A percentile compares a stretch with the other conserved stretches of the same genome.
Evolutionary conservation across 805 yeast genomes (phyloP).

Genomic region (Metschnikowia chrysomelidarum): DNA sequence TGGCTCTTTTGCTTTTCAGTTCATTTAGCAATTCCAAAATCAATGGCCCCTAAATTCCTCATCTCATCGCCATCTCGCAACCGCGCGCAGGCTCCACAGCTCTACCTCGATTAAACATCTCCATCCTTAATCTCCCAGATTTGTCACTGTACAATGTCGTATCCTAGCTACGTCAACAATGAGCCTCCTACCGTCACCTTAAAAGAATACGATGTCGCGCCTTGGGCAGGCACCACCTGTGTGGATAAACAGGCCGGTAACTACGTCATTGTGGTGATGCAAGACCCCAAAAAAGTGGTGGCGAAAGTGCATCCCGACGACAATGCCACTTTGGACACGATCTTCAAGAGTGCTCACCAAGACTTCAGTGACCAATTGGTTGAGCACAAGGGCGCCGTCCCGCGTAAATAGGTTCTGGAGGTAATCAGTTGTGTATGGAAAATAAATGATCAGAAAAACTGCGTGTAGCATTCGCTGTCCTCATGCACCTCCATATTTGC

Average conservation of each 20-base stretch:
- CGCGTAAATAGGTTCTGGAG: slow-evolving; percentile 9
- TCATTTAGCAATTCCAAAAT: neutral
- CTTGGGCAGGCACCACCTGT: slow-evolving; percentile 52
- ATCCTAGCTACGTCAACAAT: slow-evolving; percentile 45
- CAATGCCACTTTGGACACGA: slow-evolving; percentile 37
- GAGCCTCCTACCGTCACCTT: slow-evolving; percentile 48
- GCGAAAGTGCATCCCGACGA: slow-evolving; percentile 42
- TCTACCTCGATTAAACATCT: neutral
- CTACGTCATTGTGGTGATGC: slow-evolving; percentile 47
- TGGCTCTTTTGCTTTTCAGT: no score
- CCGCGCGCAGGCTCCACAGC: neutral
- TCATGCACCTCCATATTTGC: slow-evolving; percentile 81
- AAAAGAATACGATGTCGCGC: slow-evolving; percentile 48
- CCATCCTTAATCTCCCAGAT: neutral
- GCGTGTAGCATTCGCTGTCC: slow-evolving; percentile 76
- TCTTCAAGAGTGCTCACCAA: slow-evolving; percentile 46
- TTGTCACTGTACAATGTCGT: no score
- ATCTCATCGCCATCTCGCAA: neutral
- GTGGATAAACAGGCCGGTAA: slow-evolving; percentile 37
- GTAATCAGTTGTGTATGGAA: neutral
- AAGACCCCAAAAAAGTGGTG: slow-evolving; percentile 42
- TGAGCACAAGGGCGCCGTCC: slow-evolving; percentile 16
- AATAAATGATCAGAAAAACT: slow-evolving; percentile 56
- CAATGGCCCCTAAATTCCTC: neutral
- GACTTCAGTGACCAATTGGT: slow-evolving; percentile 21